Evolutionary conservation across 495 filamentous ascomycete genomes (phyloP).

Genomic region (Cenococcum geophilum): DNA sequence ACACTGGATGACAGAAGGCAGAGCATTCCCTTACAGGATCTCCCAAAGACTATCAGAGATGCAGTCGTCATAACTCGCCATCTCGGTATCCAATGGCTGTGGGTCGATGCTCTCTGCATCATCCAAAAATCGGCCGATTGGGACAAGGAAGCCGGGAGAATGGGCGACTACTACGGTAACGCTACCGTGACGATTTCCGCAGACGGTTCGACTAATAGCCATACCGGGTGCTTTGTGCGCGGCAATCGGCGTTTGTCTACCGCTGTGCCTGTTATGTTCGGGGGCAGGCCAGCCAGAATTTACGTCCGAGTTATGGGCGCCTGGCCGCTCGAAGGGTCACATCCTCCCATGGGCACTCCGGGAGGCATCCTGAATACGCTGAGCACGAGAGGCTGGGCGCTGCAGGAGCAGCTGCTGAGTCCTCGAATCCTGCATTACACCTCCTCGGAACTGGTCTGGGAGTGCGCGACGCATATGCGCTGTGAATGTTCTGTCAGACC

Average conservation of each 20-base stretch:
- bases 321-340: not conserved
- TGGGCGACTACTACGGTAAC: not conserved
- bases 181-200: not conserved
- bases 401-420: not conserved
- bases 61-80: not conserved
- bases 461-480: no score
- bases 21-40: not conserved
- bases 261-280: not conserved
- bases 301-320: not conserved
- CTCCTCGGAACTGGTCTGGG: not conserved
- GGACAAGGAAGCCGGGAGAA: not conserved
- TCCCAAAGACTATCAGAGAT: not conserved
- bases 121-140: not conserved
- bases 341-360: not conserved
- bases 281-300: not conserved
- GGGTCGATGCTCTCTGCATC: constrained; percentile 2
- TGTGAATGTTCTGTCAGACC: not conserved
- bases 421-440: not conserved
- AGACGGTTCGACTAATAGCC: not conserved
- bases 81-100: not conserved
- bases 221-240: not conserved
- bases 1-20: not conserved
- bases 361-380: not conserved
- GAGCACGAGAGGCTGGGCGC: not conserved
- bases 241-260: not conserved